Percentiles rank a stretch among this genome's conserved stretches.
Evolutionary conservation across 306 rosid species (phyloP).

Genomic region (Quercus engelmannii): DNA sequence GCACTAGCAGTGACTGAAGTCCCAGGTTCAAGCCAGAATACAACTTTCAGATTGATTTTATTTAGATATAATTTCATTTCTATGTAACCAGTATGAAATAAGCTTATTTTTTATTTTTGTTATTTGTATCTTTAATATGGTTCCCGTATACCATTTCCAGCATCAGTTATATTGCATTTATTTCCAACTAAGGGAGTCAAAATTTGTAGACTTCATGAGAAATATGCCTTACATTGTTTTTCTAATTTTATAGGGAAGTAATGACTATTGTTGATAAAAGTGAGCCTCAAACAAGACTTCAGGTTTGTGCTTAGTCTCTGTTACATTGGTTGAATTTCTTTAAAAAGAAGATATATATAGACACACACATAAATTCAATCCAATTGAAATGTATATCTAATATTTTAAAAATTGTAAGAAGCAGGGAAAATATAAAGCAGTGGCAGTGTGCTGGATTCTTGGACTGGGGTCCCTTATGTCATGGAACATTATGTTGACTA

Average conservation of each 20-base stretch:
- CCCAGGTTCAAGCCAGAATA: neutral
- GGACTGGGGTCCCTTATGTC: constrained; percentile 74
- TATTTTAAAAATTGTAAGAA: neutral
- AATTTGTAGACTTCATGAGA: neutral
- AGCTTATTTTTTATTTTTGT: too few relatives aligned
- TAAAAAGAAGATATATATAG: neutral
- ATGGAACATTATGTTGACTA: constrained; percentile 76
- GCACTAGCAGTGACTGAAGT: neutral
- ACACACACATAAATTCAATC: too few relatives aligned
- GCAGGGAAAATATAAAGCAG: constrained; percentile 67
- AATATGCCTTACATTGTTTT: too few relatives aligned
- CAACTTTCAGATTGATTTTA: too few relatives aligned
- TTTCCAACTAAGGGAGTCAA: too few relatives aligned
- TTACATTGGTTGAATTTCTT: neutral
- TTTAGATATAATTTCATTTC: too few relatives aligned
- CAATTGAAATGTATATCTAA: too few relatives aligned
- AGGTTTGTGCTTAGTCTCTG: constrained; percentile 29
- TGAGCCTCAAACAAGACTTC: constrained; percentile 28
- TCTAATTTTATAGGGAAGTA: constrained; percentile 5
- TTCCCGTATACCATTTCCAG: too few relatives aligned
- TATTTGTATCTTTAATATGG: neutral
- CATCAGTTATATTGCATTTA: too few relatives aligned
- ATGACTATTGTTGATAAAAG: constrained; percentile 25
- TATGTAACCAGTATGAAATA: too few relatives aligned
- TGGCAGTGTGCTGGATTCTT: constrained; percentile 67